Evolutionary conservation across 2,329 filamentous ascomycete genomes (phyloP), one percentile per base, ranked within the genome.

Genomic region (Magnaporthiopsis rhizophila): DNA sequence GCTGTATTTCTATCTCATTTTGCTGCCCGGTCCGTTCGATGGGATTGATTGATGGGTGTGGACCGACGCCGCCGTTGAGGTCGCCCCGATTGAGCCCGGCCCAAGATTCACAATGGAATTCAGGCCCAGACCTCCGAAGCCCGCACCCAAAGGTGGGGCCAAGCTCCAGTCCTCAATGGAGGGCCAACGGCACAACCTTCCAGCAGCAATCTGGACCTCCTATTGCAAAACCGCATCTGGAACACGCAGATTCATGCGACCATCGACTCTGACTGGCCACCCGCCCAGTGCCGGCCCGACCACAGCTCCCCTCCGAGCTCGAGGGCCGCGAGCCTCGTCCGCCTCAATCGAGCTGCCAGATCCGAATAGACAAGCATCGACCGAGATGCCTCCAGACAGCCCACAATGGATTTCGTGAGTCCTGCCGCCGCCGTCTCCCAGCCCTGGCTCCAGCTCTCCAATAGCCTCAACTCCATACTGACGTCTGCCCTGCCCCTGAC

Each of bases 341-440:
- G 26, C 59, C 38, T 38, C 15, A 50, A 21, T 57, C 36, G 24
- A 11, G 50, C 56, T 13, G 45, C 58, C n/a, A n/a, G 21, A 53
- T 18, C 45, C 45, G 45, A 53, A 21, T 53, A 53, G 45, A 24
- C 45, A 53, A 53, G 45, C 32, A 63, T 30, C 36, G 36, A 63
- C 34, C 57, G 57, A 36, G 62, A 63, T 63, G 62, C 62, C 57
- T 38, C 57, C 57, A 45, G 62, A 32, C 21, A 58, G 8, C 28
- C 18, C 53, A 58, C 36, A 59, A 63, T 63, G 62, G 62, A 63
- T 58, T 63, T 63, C 62, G 62, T 63, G 58, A 36, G 62, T 63
- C 34, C 36, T 24, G 45, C 45, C 8, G 7, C 45, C 18, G 2
- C 45, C 45, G 34, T 8, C 45, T 6, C 45, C 45, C n/a, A 21